These are phyloP conservation scores for Termitomyces sp. DNA, from an alignment of 768 basidiomycete genomes.

Conservation along the genomic window DNA sequence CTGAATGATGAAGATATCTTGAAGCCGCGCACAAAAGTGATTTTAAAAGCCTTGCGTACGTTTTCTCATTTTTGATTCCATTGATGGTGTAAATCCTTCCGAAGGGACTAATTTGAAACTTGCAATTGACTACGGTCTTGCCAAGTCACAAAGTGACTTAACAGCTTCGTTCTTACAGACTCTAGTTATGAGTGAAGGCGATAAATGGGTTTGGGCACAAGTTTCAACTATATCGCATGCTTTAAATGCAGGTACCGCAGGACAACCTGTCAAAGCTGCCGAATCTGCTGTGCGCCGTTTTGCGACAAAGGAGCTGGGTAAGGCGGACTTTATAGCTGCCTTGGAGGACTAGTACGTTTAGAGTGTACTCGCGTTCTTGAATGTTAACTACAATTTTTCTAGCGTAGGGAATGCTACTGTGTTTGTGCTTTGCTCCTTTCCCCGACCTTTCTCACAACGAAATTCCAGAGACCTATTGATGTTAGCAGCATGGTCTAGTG, in stretches of 20 bases:
- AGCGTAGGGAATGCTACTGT: constrained; percentile 88
- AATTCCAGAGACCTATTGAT: constrained; percentile 59
- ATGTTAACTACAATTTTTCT: not conserved
- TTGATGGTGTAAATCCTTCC: not conserved
- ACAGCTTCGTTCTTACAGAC: constrained; percentile 93
- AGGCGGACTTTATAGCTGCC: constrained; percentile 70
- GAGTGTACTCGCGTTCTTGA: not conserved
- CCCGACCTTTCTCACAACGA: not conserved
- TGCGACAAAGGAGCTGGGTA: constrained; percentile 80
- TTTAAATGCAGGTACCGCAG: constrained; percentile 58
- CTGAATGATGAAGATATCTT: constrained; percentile 76
- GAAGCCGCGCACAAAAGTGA: constrained; percentile 59
- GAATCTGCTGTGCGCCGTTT: constrained; percentile 76
- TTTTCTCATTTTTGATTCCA: constrained; percentile 2
- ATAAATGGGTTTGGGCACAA: constrained; percentile 78
- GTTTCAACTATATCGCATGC: constrained; percentile 64
- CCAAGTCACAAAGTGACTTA: constrained; percentile 75
- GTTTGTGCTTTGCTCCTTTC: constrained; percentile 16
- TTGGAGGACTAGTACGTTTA: constrained; percentile 83
- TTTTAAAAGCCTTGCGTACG: constrained; percentile 77
- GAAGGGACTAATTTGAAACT: constrained; percentile 78
- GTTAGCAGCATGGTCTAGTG: constrained; percentile 75
- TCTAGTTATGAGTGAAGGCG: constrained; percentile 94
- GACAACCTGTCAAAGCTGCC: constrained; percentile 72
- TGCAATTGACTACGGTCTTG: constrained; percentile 85